Base-by-base conservation (phyloP, 1,284 basidiomycete genomes). In the Cryptococcus sp. region DNA sequence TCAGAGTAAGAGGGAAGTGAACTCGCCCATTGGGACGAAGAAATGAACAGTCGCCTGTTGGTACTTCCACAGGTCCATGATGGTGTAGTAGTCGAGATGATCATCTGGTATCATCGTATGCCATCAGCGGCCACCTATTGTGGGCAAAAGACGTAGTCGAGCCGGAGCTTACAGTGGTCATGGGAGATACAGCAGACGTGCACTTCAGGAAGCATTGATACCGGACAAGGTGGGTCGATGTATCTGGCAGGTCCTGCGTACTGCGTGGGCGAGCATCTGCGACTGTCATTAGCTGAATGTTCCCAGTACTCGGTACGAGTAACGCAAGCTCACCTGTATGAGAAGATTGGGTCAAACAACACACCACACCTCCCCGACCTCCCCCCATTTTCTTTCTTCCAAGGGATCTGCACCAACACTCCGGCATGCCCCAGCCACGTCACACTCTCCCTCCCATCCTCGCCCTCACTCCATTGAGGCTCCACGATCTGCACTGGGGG, bases 381-480 rank as follows among this genome's bases (percentile, higher is more conserved):
- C 21, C 52, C 56, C 5, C 46, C 51, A 33, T 57, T 52, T 9
- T 37, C 37, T 33, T 43, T 50, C 38, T 58, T 66, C 66, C 70
- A 77, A 1, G 75, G 74, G 5, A 78, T 60, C 57, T 69, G 66
- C 3, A 77, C 62, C 47, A 78, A 46, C 0, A 68, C 68, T 0
- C 71, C 65, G 0, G 76, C 76, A 64, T 78, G 76, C 11, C 76
- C 76, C 35, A 78, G 55, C 76, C 76, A 78, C 12, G 74, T 77
- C 6, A 77, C 67, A 9, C 52, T 64, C n/a, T 61, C 67, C 45
- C 56, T 60, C 33, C 57, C 33, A 40, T 55, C 59, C 42, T 42
- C 47, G 28, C 53, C 46, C 21, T 54, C 55, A 0, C 61, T 61
- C 73, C 73, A 77, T 20, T 57, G 53, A 8, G 76, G 74, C 21